A percentile compares a stretch with the other conserved stretches of the same genome.
Conservation (phyloP, 2,329 filamentous ascomycete species). For the Aureobasidium mangrovei region DNA sequence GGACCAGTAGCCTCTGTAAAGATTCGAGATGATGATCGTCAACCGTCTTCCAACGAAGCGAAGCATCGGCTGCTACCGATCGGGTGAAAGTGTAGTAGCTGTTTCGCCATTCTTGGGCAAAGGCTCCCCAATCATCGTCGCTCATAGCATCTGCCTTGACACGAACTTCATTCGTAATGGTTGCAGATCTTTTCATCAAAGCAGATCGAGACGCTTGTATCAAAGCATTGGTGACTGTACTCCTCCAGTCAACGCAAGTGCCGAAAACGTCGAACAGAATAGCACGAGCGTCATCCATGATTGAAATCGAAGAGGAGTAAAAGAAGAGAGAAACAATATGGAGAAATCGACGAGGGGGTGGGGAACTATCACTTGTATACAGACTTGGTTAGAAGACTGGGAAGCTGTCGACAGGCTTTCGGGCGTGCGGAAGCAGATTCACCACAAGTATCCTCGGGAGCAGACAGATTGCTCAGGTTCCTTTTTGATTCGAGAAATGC, state of each 20-base stretch:
- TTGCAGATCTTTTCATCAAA: slow-evolving; percentile 38
- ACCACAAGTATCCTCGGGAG: neutral
- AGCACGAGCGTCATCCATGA: slow-evolving; percentile 40
- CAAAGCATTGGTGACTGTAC: slow-evolving; percentile 54
- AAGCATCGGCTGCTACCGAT: slow-evolving; percentile 39
- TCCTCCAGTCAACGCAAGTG: slow-evolving; percentile 72
- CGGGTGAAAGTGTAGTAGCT: slow-evolving; percentile 45
- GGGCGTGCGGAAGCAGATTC: neutral
- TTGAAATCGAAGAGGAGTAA: neutral
- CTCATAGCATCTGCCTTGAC: slow-evolving; percentile 44
- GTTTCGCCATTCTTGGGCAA: slow-evolving; percentile 63
- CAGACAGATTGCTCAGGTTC: too few relatives aligned
- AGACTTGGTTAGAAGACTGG: neutral
- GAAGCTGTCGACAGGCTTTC: neutral
- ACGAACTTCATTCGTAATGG: slow-evolving; percentile 41
- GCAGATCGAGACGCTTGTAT: slow-evolving; percentile 38
- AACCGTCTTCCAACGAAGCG: slow-evolving; percentile 54
- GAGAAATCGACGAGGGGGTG: too few relatives aligned
- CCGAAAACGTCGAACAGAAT: slow-evolving; percentile 71
- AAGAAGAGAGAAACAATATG: neutral
- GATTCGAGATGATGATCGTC: slow-evolving; percentile 62
- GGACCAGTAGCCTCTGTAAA: slow-evolving; percentile 48
- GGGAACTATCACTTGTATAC: neutral
- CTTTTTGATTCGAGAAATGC: too few relatives aligned
- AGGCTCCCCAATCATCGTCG: slow-evolving; percentile 50